These are phyloP conservation scores for Suillus plorans DNA, from an alignment of 768 basidiomycete species.

Conservation along the genomic window DNA sequence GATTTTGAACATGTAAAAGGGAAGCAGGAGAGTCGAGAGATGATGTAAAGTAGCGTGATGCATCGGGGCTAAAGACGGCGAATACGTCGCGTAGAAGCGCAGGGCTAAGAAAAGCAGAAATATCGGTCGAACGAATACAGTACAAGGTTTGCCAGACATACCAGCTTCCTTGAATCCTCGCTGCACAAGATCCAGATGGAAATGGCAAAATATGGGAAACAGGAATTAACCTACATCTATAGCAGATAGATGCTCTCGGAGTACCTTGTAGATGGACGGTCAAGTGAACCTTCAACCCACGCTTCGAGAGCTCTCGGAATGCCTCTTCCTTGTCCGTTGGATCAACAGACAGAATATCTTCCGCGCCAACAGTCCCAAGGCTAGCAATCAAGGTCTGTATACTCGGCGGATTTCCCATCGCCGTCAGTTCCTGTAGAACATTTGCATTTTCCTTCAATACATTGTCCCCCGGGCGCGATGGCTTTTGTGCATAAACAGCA, in stretches of 20 bases:
- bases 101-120: constrained; percentile 48
- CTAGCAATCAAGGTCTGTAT: constrained; percentile 77
- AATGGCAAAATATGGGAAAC: constrained; percentile 96
- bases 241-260: constrained; percentile 23
- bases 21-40: constrained; percentile 76
- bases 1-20: constrained; percentile 81
- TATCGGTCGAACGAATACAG: constrained; percentile 7
- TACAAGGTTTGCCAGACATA: constrained; percentile 34
- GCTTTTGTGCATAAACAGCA: constrained; percentile 70
- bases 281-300: constrained; percentile 88
- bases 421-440: constrained; percentile 66
- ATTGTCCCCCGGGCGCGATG: constrained; percentile 67
- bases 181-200: constrained; percentile 92
- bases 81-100: constrained; percentile 72
- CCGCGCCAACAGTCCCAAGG: constrained; percentile 74
- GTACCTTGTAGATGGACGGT: constrained; percentile 89
- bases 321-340: constrained; percentile 86
- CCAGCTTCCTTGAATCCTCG: constrained; percentile 90
- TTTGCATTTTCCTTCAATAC: constrained; percentile 62
- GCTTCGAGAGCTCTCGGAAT: constrained; percentile 80
- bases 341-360: constrained; percentile 78
- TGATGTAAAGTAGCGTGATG: constrained; percentile 74
- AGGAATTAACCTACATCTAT: constrained; percentile 30
- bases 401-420: constrained; percentile 68
- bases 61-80: constrained; percentile 58